Base-by-base conservation (phyloP, 139 green algal species). In the Desmodesmus armatus region DNA sequence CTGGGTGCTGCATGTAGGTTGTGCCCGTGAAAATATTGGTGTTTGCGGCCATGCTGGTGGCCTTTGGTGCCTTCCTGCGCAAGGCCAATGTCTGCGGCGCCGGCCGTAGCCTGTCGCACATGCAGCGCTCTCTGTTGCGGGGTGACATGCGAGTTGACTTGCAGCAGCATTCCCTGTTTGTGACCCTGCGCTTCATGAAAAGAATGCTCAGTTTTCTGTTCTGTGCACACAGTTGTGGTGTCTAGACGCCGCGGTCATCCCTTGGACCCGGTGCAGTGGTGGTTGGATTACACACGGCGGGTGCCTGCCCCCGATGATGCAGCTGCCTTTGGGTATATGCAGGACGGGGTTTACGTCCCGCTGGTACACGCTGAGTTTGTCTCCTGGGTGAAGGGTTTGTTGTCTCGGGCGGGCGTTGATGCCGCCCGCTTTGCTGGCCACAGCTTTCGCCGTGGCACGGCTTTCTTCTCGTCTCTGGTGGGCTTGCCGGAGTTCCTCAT, bases 51-150 rank as follows among this genome's bases (percentile, higher is more conserved):
- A 71, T 71, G 62, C 62, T 71, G 62, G 13, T 71, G 9, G 62
- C 13, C n/a, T 71, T 71, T 71, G 62, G 9, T 15, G 62, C 62
- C 9, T 71, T 71, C 62, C 62, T 71, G 62, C 62, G 62, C 62
- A 71, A 71, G 62, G 62, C 62, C 62, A 71, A 71, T 71, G 62
- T 71, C 13, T 71, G 62, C 62, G 62, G 13, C 13, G 62, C 62
- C 29, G 9, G 9, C 6, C n/a, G 29, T 15, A 71, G 62, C 62
- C n/a, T 71, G n/a, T 71, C 62, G 6, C 65, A 74, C 40, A 29
- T 74, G 31, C 65, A 74, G 65, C 31, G 35, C 3, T 21, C 65
- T 15, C 65, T 74, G 35, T 23, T 74, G 7, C 15, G 9, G n/a
- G 3, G 35, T 15, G 65, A 41, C 40, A 29, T 74, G 65, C n/a